A percentile compares a stretch with the other conserved stretches of the same genome.
Evolutionary conservation across 2,329 filamentous ascomycete genomes (phyloP).

Genomic region (Coniochaeta pulveracea): DNA sequence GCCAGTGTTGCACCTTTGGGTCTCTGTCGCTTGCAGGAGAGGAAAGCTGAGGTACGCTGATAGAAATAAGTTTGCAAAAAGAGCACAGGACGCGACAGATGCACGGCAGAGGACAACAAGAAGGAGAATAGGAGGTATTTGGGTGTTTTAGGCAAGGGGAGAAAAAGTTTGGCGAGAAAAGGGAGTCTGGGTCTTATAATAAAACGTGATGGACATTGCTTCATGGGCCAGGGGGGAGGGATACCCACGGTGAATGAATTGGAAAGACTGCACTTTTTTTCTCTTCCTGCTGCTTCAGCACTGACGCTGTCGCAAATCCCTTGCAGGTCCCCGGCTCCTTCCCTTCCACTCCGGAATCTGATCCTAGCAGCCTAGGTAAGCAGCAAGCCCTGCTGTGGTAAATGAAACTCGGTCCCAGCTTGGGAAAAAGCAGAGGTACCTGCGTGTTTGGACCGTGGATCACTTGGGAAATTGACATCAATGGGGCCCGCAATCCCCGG

Average conservation of each 20-base stretch:
- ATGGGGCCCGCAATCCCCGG: too few species aligned
- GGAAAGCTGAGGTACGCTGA: neutral
- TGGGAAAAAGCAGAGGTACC: too few species aligned
- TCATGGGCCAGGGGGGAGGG: slow-evolving; percentile 1
- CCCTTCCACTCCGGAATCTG: too few species aligned
- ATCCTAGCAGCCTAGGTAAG: too few species aligned
- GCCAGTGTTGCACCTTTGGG: neutral
- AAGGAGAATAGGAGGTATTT: neutral
- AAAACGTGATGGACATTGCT: slow-evolving; percentile 3
- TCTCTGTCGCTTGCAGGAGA: neutral
- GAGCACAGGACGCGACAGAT: neutral
- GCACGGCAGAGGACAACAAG: neutral
- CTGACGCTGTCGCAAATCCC: too few species aligned
- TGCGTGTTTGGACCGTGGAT: too few species aligned
- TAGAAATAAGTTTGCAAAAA: neutral
- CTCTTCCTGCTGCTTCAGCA: neutral
- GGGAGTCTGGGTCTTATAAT: slow-evolving; percentile 5
- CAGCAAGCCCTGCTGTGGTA: too few species aligned
- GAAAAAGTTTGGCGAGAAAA: neutral
- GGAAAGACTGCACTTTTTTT: too few species aligned
- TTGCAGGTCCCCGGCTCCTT: too few species aligned
- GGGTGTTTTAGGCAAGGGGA: neutral
- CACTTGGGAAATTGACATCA: too few species aligned
- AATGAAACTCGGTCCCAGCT: too few species aligned
- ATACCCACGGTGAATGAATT: too few species aligned